phyloP scores from a whole-genome alignment of 2,329 filamentous ascomycete genomes.

The Aspergillus arachidicola region DNA sequence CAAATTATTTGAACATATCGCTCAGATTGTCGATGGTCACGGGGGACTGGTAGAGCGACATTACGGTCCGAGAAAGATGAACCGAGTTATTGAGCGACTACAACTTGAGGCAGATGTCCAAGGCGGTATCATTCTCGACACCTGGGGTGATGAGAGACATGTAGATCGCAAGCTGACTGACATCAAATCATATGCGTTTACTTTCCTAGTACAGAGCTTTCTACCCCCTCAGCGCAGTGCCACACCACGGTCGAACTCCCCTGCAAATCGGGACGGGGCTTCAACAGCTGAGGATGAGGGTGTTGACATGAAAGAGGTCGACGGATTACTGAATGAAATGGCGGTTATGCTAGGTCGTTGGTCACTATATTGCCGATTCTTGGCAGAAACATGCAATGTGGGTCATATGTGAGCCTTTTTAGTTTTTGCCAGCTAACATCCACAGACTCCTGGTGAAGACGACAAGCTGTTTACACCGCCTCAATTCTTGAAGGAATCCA shows the following conservation, averaged over 20 bases:
- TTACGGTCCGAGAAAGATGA: slow-evolving; percentile 92
- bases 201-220: slow-evolving; percentile 94
- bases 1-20: slow-evolving; percentile 94
- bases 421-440: slow-evolving; percentile 13
- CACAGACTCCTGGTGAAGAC: slow-evolving; percentile 49
- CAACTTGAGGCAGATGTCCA: slow-evolving; percentile 96
- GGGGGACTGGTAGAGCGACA: slow-evolving; percentile 89
- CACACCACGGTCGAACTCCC: slow-evolving; percentile 73
- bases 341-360: slow-evolving; percentile 90
- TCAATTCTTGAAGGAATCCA: slow-evolving; percentile 74
- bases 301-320: slow-evolving; percentile 95
- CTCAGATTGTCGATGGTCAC: slow-evolving; percentile 92
- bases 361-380: slow-evolving; percentile 88
- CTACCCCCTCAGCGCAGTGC: slow-evolving; percentile 69
- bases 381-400: slow-evolving; percentile 83
- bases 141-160: slow-evolving; percentile 86
- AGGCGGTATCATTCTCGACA: slow-evolving; percentile 92
- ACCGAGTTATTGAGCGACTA: slow-evolving; percentile 85
- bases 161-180: slow-evolving; percentile 88
- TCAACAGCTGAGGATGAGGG: slow-evolving; percentile 79
- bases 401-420: slow-evolving; percentile 31
- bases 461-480: slow-evolving; percentile 67
- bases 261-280: slow-evolving; percentile 61
- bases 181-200: slow-evolving; percentile 96
- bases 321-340: slow-evolving; percentile 82